Base-by-base conservation (phyloP, 331 rosid genomes). In the Dryas integrifolia region DNA sequence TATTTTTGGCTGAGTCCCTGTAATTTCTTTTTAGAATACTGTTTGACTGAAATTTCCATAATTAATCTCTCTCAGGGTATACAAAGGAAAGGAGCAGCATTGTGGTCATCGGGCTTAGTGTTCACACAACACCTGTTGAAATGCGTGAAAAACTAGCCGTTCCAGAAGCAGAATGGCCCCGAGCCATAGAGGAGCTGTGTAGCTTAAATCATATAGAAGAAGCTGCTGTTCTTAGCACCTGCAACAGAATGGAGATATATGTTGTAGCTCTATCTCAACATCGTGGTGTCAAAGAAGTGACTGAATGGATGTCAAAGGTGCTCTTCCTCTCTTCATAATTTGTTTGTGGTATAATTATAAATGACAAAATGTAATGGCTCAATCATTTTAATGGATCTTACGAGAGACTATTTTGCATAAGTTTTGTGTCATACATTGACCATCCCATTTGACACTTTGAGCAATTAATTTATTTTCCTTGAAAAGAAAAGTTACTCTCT, bases 91-190 rank as follows among this genome's bases (percentile, higher is more conserved):
- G 89, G 82, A 95, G 96, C 84, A 87, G 99, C 84, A 87, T 92
- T 62, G 89, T 95, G 63, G 99, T 95, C 43, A 92, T 95, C 35
- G 99, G 99, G 78, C 97, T 95, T 50, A 95, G 97, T 79, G 88
- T 95, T 81, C 99, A 95, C 78, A 89, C 96, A 26, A 78, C 97
- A 43, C 99, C 99, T 5, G 96, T 95, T 65, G 99, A 95, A 73
- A 92, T 95, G 96, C 89, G 97, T 66, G 99, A 95, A 83, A 95
- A 95, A 69, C 96, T 95, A 43, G 96, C 97, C 74, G 83, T 95
- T 76, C 99, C 96, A 0, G 99, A 95, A 81, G 99, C 99, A 74
- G 97, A 95, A 83, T 95, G 97, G 96, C 97, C 99, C 73, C 96
- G 95, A 72, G 99, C 97, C 61, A 91, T 95, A 21, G 90, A 80